Base-by-base conservation (phyloP, 331 rosid genomes). In the Saraca asoca region DNA sequence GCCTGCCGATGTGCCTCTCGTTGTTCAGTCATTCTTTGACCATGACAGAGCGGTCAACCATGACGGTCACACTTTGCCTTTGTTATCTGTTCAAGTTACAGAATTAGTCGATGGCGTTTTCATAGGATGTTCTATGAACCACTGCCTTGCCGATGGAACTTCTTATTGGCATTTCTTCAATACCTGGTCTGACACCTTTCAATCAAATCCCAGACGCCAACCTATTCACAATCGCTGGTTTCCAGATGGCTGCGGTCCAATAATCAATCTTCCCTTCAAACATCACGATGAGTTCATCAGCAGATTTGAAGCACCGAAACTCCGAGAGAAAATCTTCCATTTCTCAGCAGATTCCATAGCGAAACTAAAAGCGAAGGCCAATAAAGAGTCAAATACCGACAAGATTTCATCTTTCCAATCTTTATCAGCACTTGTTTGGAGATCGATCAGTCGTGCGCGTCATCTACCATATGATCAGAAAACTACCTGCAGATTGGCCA, bases 81-180 rank as follows among this genome's bases (percentile, higher is more conserved):
- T 89, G 71, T 29, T 89, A 12, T 43, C 89, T 16, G 34, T 85
- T 76, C 87, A 89, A 58, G 85, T 85, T 35, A 87, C 89, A 0
- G 85, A 89, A 16, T 37, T 89, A 0, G 5, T 65, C 0, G 96
- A 87, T 16, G 91, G 81, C 4, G 62, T 89, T 46, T 86, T 82
- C 75, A 53, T 89, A 0, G 94, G 94, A 0, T 82, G 82, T 31
- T 81, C 91, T 55, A 65, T 83, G 41, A 84, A 82, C 57, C 96
- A 87, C 44, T 0, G 6, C 42, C 7, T 89, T 0, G 87, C 1
- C 1, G 91, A 89, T 34, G 91, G 91, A 1, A 75, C 88, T 13
- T 69, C 94, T 0, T 89, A 49, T 62, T 89, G 89, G 94, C 63
- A 70, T 59, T 87, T 89, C 89, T 79, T 85, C 19, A 89, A 85